phyloP scores from a whole-genome alignment of 176 grass and related monocot genomes.

The Oryza glaberrima region DNA sequence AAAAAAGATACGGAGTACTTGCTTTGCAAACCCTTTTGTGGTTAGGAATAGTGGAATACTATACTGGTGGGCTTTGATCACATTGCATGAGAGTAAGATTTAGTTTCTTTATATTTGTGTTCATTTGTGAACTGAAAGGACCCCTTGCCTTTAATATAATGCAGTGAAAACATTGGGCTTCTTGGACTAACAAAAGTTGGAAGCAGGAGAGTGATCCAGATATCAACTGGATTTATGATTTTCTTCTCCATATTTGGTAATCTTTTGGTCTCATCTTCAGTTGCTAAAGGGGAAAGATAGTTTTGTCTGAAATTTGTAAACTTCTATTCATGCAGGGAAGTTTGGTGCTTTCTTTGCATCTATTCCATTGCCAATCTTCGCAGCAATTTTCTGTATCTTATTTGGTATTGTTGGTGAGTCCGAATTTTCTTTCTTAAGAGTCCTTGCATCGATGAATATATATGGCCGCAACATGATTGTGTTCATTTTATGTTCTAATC shows the following conservation, averaged over 20 bases:
- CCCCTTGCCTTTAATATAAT: conserved; percentile 33
- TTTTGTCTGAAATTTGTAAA: conserved; percentile 38
- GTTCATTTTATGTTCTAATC: conserved; percentile 30
- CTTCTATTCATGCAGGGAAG: conserved; percentile 63
- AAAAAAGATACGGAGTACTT: not conserved
- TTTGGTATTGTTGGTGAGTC: conserved; percentile 93
- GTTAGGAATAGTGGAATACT: not conserved
- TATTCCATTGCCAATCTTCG: conserved; percentile 93
- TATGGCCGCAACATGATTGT: not conserved
- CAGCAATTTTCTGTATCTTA: conserved; percentile 86
- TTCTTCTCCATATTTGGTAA: conserved; percentile 98
- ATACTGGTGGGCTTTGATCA: not conserved
- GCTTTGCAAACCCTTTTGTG: not conserved
- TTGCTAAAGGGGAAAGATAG: conserved; percentile 3
- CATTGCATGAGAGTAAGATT: conserved; percentile 9
- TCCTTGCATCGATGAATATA: not conserved
- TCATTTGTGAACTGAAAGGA: conserved; percentile 12
- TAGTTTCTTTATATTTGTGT: conserved; percentile 15
- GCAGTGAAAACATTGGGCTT: conserved; percentile 89
- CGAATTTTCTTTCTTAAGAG: not conserved
- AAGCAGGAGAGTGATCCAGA: conserved; percentile 88
- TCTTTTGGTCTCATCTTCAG: conserved; percentile 33
- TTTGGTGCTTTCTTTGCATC: conserved; percentile 99
- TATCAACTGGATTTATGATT: conserved; percentile 97
- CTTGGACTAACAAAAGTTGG: conserved; percentile 93